A percentile compares a stretch with the other conserved stretches of the same genome.
These are phyloP conservation scores for Tetracladium maxilliforme DNA, from an alignment of 2,329 filamentous ascomycete species.

Conservation along the genomic window DNA sequence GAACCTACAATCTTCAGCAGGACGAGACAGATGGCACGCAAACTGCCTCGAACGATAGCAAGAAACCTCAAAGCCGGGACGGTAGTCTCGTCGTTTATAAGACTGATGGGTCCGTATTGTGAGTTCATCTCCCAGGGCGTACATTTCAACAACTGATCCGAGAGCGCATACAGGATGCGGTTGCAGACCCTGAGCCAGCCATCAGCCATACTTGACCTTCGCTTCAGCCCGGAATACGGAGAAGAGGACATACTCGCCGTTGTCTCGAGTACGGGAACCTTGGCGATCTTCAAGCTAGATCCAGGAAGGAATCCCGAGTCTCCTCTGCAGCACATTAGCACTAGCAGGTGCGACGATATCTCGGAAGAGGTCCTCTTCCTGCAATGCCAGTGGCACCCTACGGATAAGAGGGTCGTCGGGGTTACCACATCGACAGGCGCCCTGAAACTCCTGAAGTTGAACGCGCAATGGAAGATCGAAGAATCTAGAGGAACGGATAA, in stretches of 20 bases:
- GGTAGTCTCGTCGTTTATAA: conserved; percentile 60
- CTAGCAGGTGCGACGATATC: conserved; percentile 22
- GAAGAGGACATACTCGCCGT: conserved; percentile 47
- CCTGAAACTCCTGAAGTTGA: conserved; percentile 39
- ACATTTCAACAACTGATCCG: too few species aligned
- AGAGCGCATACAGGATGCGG: conserved; percentile 30
- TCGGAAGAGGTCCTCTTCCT: conserved; percentile 49
- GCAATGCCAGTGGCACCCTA: conserved; percentile 61
- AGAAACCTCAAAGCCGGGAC: conserved; percentile 45
- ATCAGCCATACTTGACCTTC: conserved; percentile 71
- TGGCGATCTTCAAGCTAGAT: conserved; percentile 46
- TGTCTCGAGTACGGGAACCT: conserved; percentile 61
- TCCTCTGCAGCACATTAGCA: conserved; percentile 5
- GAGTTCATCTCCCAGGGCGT: conserved; percentile 18
- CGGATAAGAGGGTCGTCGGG: conserved; percentile 36
- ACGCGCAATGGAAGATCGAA: conserved; percentile 19
- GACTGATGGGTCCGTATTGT: conserved; percentile 38
- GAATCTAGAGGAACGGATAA: conserved; percentile 8
- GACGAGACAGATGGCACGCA: conserved; percentile 8
- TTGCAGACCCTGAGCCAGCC: conserved; percentile 46
- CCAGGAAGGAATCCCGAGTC: conserved; percentile 2
- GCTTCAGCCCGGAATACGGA: conserved; percentile 52
- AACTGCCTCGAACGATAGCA: conserved; percentile 10
- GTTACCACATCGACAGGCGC: conserved; percentile 57
- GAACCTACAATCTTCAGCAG: conserved; percentile 67